A percentile compares a stretch with the other conserved stretches of the same genome.
Conservation (phyloP, 306 rosid species). For the Elaeagnus macrophylla region DNA sequence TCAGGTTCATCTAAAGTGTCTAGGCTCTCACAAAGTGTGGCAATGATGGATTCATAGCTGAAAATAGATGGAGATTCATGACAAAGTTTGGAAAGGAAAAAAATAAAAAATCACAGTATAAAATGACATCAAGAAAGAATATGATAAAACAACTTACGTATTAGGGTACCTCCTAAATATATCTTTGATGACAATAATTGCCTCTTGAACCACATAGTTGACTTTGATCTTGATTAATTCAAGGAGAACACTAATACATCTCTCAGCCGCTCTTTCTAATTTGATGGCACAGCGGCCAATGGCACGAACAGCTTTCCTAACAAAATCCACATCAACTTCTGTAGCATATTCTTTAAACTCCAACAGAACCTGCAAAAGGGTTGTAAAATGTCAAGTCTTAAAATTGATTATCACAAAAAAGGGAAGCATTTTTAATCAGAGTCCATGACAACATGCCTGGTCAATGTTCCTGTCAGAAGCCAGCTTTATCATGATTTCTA, state of each 20-base stretch:
- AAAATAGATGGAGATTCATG: conserved; percentile 14
- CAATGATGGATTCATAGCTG: conserved; percentile 98
- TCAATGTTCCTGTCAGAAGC: conserved; percentile 96
- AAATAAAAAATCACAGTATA: not conserved
- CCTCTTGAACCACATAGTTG: conserved; percentile 98
- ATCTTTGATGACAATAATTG: conserved; percentile 98
- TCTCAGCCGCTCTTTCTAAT: conserved; percentile 97
- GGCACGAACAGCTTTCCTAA: conserved; percentile 96
- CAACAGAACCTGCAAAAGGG: conserved; percentile 65
- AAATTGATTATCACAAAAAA: not conserved
- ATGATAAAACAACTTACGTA: conserved; percentile 47
- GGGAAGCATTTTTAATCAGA: conserved; percentile 4
- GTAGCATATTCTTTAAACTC: conserved; percentile 99
- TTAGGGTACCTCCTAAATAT: conserved; percentile 98
- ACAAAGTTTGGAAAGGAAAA: conserved; percentile 15
- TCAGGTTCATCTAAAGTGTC: conserved; percentile 98
- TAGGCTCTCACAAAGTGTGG: conserved; percentile 93
- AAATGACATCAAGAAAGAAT: not conserved
- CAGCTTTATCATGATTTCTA: conserved; percentile 98
- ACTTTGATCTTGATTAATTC: conserved; percentile 98
- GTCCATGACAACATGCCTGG: conserved; percentile 48
- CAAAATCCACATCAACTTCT: conserved; percentile 97
- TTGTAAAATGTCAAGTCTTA: not conserved
- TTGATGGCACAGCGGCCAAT: conserved; percentile 99
- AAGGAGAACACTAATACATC: conserved; percentile 97